phyloP scores from a whole-genome alignment of 2,329 filamentous ascomycete species.

The Rutstroemia sp. region DNA sequence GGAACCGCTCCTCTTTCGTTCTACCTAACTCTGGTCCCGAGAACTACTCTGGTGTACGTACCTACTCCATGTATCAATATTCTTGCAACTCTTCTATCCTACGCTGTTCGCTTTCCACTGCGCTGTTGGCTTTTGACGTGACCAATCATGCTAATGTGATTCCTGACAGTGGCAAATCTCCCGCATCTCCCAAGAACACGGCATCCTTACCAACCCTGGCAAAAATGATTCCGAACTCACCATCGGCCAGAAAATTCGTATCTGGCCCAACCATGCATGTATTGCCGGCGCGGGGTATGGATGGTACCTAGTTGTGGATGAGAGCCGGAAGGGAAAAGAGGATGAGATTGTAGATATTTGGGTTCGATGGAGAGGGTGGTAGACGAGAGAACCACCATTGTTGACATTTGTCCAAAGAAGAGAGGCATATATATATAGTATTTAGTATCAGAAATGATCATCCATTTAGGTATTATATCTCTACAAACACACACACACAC shows the following conservation, averaged over 20 bases:
- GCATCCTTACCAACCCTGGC: slow-evolving; percentile 55
- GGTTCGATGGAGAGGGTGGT: slow-evolving; percentile 66
- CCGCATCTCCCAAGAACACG: slow-evolving; percentile 72
- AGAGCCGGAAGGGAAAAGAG: slow-evolving; percentile 42
- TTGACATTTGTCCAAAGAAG: neutral
- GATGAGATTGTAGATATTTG: slow-evolving; percentile 69
- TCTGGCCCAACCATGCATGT: slow-evolving; percentile 80
- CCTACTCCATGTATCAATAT: neutral
- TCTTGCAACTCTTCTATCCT: neutral
- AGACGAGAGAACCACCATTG: slow-evolving; percentile 14
- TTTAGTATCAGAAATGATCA: neutral
- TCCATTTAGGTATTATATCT: slow-evolving; percentile 6
- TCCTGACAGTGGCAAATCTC: slow-evolving; percentile 53
- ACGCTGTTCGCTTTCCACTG: neutral
- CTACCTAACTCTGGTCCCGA: slow-evolving; percentile 5
- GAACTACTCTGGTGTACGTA: slow-evolving; percentile 3
- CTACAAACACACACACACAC: slow-evolving; percentile 9
- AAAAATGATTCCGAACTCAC: slow-evolving; percentile 40
- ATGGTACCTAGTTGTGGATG: slow-evolving; percentile 70
- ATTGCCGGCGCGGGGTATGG: slow-evolving; percentile 64
- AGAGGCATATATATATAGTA: neutral
- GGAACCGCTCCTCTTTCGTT: slow-evolving; percentile 34
- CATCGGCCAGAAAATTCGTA: slow-evolving; percentile 58
- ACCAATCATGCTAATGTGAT: neutral
- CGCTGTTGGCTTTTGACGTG: neutral